These are phyloP conservation scores for Erythrobasidium hasegawianum DNA, from an alignment of 1,284 basidiomycete genomes.

Conservation along the genomic window DNA sequence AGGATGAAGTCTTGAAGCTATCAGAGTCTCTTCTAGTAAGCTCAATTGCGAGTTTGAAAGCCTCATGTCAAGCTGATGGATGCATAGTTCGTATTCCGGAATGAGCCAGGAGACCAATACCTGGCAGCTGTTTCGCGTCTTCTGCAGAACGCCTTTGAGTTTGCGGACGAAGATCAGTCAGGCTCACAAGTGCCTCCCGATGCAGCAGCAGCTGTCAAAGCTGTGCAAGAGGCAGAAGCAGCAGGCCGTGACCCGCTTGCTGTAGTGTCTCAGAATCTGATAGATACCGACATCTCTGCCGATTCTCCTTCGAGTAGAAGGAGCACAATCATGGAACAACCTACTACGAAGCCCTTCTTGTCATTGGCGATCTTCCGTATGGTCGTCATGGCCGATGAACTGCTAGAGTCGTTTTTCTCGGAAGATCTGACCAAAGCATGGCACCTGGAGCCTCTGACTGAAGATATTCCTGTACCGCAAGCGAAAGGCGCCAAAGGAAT, in stretches of 20 bases:
- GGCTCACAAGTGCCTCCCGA: constrained; percentile 51
- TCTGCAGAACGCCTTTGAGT: constrained; percentile 95
- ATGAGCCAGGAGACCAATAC: constrained; percentile 94
- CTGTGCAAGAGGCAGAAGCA: constrained; percentile 1
- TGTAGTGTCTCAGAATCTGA: not conserved
- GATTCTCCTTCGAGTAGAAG: constrained; percentile 11
- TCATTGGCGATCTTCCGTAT: constrained; percentile 75
- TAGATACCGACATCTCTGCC: constrained; percentile 8
- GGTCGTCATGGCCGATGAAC: constrained; percentile 91
- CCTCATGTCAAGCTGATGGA: not conserved
- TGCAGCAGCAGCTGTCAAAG: constrained; percentile 4
- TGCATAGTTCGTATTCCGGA: constrained; percentile 89
- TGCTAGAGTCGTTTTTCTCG: constrained; percentile 91
- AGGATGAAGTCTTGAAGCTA: constrained; percentile 85
- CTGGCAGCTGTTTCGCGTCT: constrained; percentile 91
- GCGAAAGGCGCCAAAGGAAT: constrained; percentile 56
- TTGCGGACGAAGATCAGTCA: constrained; percentile 65
- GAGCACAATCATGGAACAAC: constrained; percentile 26
- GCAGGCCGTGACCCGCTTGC: not conserved
- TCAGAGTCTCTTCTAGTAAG: constrained; percentile 88
- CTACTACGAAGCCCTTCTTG: constrained; percentile 44
- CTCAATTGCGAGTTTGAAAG: constrained; percentile 13
- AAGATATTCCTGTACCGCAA: constrained; percentile 57
- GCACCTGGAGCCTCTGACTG: constrained; percentile 66
- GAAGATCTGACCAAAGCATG: constrained; percentile 82